phyloP scores from a whole-genome alignment of 148 eudicot species.

The Dysphania ambrosioides region DNA sequence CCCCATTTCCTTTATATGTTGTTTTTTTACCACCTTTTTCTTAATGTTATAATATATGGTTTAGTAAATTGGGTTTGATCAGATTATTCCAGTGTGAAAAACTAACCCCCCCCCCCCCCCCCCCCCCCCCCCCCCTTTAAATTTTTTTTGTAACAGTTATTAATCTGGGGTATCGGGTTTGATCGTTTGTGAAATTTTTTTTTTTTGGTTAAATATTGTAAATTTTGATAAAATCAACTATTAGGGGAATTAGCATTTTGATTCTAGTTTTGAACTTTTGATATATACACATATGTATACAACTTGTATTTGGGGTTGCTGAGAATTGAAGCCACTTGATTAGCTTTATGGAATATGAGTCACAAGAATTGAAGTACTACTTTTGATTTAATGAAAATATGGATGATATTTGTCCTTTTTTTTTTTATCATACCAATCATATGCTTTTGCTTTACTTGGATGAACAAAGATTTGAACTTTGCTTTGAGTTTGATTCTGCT shows the following conservation, averaged over 20 bases:
- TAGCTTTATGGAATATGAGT: constrained; percentile 9
- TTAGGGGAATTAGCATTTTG: background rate
- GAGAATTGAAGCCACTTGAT: constrained; percentile 25
- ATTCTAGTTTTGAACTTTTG: no score
- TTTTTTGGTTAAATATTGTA: constrained; percentile 2
- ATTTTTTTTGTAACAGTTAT: background rate
- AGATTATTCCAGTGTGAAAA: background rate
- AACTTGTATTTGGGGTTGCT: constrained; percentile 13
- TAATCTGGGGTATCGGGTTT: constrained; percentile 11
- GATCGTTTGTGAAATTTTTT: constrained; percentile 18
- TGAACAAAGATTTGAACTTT: constrained; percentile 3
- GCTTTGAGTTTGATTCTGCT: no score
- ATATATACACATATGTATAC: no score
- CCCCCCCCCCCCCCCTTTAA: no score
- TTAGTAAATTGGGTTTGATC: constrained; percentile 16
- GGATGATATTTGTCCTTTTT: constrained; percentile 12
- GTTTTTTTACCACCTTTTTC: no score
- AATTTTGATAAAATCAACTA: background rate
- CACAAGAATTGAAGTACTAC: constrained; percentile 7
- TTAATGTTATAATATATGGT: no score
- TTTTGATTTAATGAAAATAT: constrained; percentile 6
- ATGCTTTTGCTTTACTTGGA: no score
- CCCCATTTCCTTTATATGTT: no score
- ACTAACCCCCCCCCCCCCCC: no score
- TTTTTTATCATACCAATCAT: no score